Evolutionary conservation across 768 basidiomycete species (phyloP).

Genomic region (Collybia sp.): DNA sequence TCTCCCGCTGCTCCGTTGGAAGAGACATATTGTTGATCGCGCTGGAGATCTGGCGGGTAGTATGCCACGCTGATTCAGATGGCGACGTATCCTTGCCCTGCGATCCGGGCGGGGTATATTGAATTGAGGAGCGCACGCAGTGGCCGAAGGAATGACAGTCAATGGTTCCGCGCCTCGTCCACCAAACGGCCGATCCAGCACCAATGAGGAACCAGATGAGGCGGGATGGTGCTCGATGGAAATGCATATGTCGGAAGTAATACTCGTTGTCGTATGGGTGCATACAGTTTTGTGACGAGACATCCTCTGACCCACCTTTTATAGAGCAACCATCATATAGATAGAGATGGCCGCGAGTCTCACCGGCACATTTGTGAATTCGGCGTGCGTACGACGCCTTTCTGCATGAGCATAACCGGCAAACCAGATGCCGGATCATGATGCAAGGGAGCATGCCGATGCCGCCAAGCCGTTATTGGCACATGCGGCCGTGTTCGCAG

Average conservation of each 20-base stretch:
- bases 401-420: too few relatives aligned
- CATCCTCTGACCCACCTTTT: too few relatives aligned
- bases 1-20: conserved; percentile 32
- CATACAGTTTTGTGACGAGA: neutral
- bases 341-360: too few relatives aligned
- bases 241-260: neutral
- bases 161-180: conserved; percentile 36
- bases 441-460: too few relatives aligned
- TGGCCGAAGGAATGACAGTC: conserved; percentile 19
- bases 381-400: too few relatives aligned
- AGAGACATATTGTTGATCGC: conserved; percentile 23
- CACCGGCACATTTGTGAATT: too few relatives aligned
- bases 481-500: too few relatives aligned
- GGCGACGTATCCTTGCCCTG: conserved; percentile 4
- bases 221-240: conserved; percentile 44
- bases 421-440: too few relatives aligned
- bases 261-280: conserved; percentile 1
- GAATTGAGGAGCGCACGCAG: conserved; percentile 23
- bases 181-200: conserved; percentile 37
- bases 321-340: too few relatives aligned
- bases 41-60: conserved; percentile 15
- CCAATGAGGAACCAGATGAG: conserved; percentile 68
- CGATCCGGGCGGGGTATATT: conserved; percentile 6
- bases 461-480: too few relatives aligned
- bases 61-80: conserved; percentile 7